These are phyloP conservation scores for Colletotrichum nymphaeae DNA, from an alignment of 2,329 filamentous ascomycete species.

Conservation along the genomic window DNA sequence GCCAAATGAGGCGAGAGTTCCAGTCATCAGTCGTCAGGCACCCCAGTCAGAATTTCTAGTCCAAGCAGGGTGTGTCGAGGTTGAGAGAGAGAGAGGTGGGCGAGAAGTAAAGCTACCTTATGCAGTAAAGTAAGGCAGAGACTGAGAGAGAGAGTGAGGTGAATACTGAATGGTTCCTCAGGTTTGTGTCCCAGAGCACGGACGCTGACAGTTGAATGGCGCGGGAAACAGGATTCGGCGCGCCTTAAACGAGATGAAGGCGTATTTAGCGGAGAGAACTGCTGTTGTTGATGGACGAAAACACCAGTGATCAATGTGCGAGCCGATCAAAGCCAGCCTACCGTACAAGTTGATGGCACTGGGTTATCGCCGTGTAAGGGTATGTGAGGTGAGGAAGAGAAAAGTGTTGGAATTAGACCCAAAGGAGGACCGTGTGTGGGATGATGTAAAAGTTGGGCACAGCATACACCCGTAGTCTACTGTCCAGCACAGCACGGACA, in stretches of 20 bases:
- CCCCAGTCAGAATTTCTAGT: constrained; percentile 7
- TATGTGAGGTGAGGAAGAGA: not conserved
- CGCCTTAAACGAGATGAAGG: constrained; percentile 28
- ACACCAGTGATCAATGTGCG: not conserved
- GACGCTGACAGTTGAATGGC: constrained; percentile 24
- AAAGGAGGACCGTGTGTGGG: constrained; percentile 6
- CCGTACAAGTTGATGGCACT: not conserved
- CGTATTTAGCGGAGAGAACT: constrained; percentile 25
- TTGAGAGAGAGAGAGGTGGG: not conserved
- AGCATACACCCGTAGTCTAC: not conserved
- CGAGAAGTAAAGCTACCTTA: not conserved
- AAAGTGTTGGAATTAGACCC: not conserved
- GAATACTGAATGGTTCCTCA: constrained; percentile 2
- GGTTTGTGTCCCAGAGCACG: constrained; percentile 30
- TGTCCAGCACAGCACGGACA: not conserved
- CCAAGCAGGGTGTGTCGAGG: not conserved
- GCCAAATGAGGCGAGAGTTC: constrained; percentile 13
- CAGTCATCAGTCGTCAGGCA: not conserved
- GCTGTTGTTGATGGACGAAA: not conserved
- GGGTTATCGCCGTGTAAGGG: not conserved
- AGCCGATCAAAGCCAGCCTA: not conserved
- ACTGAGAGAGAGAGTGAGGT: not conserved
- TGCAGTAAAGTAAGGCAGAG: not conserved
- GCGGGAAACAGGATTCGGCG: constrained; percentile 19
- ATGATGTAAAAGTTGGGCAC: not conserved